These are phyloP conservation scores for Ophiocordyceps camponoti-leonardi DNA, from an alignment of 2,329 filamentous ascomycete genomes.

Conservation along the genomic window DNA sequence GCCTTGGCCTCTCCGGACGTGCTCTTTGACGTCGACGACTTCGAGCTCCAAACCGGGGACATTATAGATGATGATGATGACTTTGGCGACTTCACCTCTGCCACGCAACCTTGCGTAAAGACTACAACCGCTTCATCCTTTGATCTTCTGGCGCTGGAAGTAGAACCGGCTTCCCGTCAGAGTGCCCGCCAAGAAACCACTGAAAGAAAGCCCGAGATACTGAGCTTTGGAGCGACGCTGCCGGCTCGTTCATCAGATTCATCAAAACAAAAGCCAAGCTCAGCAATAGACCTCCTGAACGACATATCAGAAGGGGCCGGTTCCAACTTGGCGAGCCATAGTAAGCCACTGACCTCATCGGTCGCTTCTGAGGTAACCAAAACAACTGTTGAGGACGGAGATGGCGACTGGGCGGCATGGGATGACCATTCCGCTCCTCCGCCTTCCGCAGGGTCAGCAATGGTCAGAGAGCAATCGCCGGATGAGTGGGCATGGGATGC, in stretches of 20 bases:
- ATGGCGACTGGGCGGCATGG: constrained; percentile 34
- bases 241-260: constrained; percentile 27
- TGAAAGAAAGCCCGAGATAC: constrained; percentile 13
- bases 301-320: constrained; percentile 19
- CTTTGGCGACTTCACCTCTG: constrained; percentile 44
- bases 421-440: constrained; percentile 22
- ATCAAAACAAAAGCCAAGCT: constrained; percentile 12
- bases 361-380: no score
- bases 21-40: constrained; percentile 48
- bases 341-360: constrained; percentile 21
- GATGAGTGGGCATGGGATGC: constrained; percentile 34
- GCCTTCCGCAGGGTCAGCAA: constrained; percentile 4
- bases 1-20: constrained; percentile 29
- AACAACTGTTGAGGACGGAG: constrained; percentile 13
- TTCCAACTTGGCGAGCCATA: constrained; percentile 15
- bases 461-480: constrained; percentile 5
- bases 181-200: constrained; percentile 9
- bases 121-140: constrained; percentile 12
- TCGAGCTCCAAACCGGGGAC: constrained; percentile 21
- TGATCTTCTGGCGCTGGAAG: constrained; percentile 23
- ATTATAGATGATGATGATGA: constrained; percentile 33
- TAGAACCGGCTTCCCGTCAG: constrained; percentile 8
- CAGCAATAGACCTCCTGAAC: constrained; percentile 35
- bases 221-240: constrained; percentile 11
- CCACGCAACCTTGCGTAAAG: constrained; percentile 8